These are phyloP conservation scores for Magnaporthiopsis rhizophila DNA, from an alignment of 2,329 filamentous ascomycete genomes.

Conservation along the genomic window DNA sequence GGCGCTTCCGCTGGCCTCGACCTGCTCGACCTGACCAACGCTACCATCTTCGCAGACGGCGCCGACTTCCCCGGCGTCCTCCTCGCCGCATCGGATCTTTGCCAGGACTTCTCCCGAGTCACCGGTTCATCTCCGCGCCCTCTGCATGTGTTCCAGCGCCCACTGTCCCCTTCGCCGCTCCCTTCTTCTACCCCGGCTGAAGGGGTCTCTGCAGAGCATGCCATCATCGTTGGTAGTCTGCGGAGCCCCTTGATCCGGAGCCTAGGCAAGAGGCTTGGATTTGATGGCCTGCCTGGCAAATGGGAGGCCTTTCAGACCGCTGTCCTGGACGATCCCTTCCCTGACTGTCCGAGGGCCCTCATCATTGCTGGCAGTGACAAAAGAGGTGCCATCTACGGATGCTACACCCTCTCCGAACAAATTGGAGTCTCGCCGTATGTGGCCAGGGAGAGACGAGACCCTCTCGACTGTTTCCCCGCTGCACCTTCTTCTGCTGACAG, in stretches of 20 bases:
- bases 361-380: conserved; percentile 49
- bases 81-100: conserved; percentile 2
- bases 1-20: background rate
- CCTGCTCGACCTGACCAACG: conserved; percentile 1
- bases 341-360: conserved; percentile 20
- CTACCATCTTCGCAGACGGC: conserved; percentile 2
- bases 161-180: background rate
- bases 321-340: conserved; percentile 27
- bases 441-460: background rate
- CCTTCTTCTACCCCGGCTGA: background rate
- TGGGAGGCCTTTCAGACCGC: conserved; percentile 47
- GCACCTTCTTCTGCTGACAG: background rate
- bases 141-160: background rate
- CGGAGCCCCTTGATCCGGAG: conserved; percentile 39
- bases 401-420: conserved; percentile 50
- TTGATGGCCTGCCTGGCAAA: conserved; percentile 38
- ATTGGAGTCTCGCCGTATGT: conserved; percentile 49
- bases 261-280: conserved; percentile 28
- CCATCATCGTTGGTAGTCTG: conserved; percentile 44
- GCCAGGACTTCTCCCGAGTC: conserved; percentile 1
- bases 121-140: background rate
- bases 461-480: background rate
- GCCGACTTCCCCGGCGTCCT: conserved; percentile 3
- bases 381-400: conserved; percentile 47
- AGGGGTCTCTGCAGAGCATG: conserved; percentile 17